Conservation (phyloP, 495 filamentous ascomycete species). For the Acidiella bohemica region DNA sequence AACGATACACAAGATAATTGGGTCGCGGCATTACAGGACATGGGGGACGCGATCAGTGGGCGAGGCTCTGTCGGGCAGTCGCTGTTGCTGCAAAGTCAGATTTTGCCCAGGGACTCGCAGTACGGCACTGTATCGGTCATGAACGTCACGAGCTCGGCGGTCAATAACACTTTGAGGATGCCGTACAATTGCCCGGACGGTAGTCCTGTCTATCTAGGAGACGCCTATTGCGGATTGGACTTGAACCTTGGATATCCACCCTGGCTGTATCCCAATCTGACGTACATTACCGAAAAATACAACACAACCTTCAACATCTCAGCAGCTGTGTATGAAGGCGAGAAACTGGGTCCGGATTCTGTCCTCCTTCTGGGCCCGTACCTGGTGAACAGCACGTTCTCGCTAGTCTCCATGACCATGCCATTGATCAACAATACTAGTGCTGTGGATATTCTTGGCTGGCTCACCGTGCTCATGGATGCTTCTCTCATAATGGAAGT, state of each 20-base stretch:
- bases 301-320: conserved; percentile 30
- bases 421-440: conserved; percentile 55
- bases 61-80: conserved; percentile 24
- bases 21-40: conserved; percentile 39
- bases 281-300: conserved; percentile 35
- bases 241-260: conserved; percentile 46
- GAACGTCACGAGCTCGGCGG: conserved; percentile 42
- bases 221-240: conserved; percentile 8
- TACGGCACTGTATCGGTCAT: conserved; percentile 38
- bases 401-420: conserved; percentile 68
- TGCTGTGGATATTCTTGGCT: conserved; percentile 50
- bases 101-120: conserved; percentile 51
- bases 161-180: conserved; percentile 36
- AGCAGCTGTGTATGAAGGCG: conserved; percentile 34
- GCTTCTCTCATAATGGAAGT: conserved; percentile 45
- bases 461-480: conserved; percentile 58
- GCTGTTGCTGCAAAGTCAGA: conserved; percentile 48
- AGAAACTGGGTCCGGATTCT: conserved; percentile 32
- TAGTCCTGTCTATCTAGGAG: conserved; percentile 41
- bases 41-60: conserved; percentile 24
- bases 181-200: conserved; percentile 48
- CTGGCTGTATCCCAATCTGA: conserved; percentile 60
- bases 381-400: conserved; percentile 50
- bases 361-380: conserved; percentile 56
- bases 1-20: conserved; percentile 43